Evolutionary conservation across 1,139 yeast species (phyloP).

Genomic region (Saccharomyces pastorianus): DNA sequence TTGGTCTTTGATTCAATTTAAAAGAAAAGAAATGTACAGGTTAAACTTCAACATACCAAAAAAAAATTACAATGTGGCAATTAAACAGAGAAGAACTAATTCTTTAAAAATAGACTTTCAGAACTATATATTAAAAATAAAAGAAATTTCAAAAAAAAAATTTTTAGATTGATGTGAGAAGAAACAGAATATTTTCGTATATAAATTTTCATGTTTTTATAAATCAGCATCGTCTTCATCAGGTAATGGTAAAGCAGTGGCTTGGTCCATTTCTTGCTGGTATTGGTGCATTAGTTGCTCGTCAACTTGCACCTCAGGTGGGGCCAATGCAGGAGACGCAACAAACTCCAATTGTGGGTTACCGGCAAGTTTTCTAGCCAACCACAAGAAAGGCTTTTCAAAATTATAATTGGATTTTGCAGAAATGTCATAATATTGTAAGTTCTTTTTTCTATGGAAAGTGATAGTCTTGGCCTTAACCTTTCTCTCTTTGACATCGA

Average conservation of each 20-base stretch:
- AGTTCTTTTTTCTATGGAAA: conserved; percentile 99
- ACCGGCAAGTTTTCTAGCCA: conserved; percentile 98
- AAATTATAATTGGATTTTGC: conserved; percentile 99
- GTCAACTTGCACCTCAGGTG: conserved; percentile 98
- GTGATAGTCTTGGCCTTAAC: conserved; percentile 99
- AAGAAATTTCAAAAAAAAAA: background rate
- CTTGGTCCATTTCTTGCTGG: conserved; percentile 99
- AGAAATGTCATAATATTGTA: conserved; percentile 98
- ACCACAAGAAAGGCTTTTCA: conserved; percentile 99
- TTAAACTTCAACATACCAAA: background rate
- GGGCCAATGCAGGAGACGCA: conserved; percentile 98
- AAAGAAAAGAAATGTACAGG: background rate
- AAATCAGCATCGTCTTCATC: conserved; percentile 99
- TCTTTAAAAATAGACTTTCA: background rate
- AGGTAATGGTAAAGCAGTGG: conserved; percentile 98
- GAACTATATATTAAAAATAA: background rate
- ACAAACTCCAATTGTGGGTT: conserved; percentile 97
- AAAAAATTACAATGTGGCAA: background rate
- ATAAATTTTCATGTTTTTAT: conserved; percentile 35
- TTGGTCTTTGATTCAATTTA: background rate
- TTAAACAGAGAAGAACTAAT: background rate
- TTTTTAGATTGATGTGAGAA: background rate
- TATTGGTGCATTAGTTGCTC: conserved; percentile 93
- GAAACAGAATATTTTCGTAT: background rate
- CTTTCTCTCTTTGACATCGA: conserved; percentile 98